phyloP scores from a whole-genome alignment of 2,329 filamentous ascomycete genomes.

The Diaporthe destruens region DNA sequence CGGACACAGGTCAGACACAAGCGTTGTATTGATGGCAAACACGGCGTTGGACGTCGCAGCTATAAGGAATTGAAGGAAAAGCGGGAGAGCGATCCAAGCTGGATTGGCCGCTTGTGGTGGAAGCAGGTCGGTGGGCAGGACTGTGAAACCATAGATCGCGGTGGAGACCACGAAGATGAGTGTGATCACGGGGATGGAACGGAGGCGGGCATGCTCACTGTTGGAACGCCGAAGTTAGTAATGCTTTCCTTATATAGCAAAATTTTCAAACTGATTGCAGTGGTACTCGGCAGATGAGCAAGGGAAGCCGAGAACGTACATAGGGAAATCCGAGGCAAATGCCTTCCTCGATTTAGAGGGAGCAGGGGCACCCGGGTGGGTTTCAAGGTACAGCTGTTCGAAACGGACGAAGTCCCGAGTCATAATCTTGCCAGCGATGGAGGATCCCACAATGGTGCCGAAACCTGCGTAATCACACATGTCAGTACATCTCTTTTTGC shows the following conservation, averaged over 20 bases:
- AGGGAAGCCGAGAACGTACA: slow-evolving; percentile 41
- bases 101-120: slow-evolving; percentile 31
- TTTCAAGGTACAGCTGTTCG: slow-evolving; percentile 49
- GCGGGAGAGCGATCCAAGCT: slow-evolving; percentile 48
- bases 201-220: slow-evolving; percentile 54
- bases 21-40: slow-evolving; percentile 52
- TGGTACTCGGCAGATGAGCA: too few species aligned
- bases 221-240: neutral
- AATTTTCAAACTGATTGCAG: neutral
- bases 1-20: slow-evolving; percentile 52
- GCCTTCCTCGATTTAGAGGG: slow-evolving; percentile 46
- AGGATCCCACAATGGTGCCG: slow-evolving; percentile 58
- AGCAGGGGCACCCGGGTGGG: slow-evolving; percentile 45
- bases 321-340: slow-evolving; percentile 55
- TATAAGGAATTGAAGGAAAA: slow-evolving; percentile 51
- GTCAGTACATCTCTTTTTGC: neutral
- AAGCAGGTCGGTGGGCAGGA: slow-evolving; percentile 39
- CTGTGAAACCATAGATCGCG: slow-evolving; percentile 52
- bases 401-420: slow-evolving; percentile 52
- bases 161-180: slow-evolving; percentile 52
- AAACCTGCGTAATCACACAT: slow-evolving; percentile 37
- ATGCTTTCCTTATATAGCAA: neutral
- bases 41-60: slow-evolving; percentile 54
- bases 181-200: slow-evolving; percentile 55
- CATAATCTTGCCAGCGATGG: slow-evolving; percentile 57